phyloP scores from a whole-genome alignment of 306 rosid genomes.

The Quercus wislizeni region DNA sequence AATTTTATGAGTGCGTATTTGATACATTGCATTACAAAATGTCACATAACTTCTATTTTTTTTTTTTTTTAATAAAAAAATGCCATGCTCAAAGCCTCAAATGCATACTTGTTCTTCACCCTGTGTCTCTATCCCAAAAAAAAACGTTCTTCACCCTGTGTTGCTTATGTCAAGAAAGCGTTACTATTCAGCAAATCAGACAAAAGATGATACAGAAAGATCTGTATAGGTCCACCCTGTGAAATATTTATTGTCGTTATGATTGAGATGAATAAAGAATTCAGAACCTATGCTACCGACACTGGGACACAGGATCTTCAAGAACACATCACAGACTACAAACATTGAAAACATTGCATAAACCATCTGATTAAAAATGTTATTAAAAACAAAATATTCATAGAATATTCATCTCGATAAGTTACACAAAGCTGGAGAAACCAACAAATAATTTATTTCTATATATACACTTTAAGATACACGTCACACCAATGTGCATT shows the following conservation, averaged over 20 bases:
- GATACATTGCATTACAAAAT: too few relatives aligned
- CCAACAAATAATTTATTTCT: constrained; percentile 30
- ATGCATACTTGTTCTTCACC: too few relatives aligned
- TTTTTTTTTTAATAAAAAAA: too few relatives aligned
- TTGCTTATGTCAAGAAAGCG: too few relatives aligned
- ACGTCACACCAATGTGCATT: constrained; percentile 24
- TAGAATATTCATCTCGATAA: not conserved
- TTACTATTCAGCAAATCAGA: not conserved
- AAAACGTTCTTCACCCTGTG: too few relatives aligned
- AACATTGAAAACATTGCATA: not conserved
- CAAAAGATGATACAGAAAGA: not conserved
- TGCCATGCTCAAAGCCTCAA: too few relatives aligned
- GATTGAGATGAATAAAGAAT: not conserved
- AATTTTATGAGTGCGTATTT: too few relatives aligned
- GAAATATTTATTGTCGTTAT: not conserved
- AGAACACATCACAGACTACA: not conserved
- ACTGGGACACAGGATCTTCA: not conserved
- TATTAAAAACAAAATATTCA: not conserved
- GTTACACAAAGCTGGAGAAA: constrained; percentile 4
- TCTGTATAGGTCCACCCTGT: not conserved
- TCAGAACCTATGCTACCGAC: constrained; percentile 14
- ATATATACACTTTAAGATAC: constrained; percentile 36
- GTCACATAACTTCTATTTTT: too few relatives aligned
- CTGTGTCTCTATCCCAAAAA: too few relatives aligned
- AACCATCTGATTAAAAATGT: not conserved